Conservation (phyloP, 139 green algal genomes). For the Closterium sp. region DNA sequence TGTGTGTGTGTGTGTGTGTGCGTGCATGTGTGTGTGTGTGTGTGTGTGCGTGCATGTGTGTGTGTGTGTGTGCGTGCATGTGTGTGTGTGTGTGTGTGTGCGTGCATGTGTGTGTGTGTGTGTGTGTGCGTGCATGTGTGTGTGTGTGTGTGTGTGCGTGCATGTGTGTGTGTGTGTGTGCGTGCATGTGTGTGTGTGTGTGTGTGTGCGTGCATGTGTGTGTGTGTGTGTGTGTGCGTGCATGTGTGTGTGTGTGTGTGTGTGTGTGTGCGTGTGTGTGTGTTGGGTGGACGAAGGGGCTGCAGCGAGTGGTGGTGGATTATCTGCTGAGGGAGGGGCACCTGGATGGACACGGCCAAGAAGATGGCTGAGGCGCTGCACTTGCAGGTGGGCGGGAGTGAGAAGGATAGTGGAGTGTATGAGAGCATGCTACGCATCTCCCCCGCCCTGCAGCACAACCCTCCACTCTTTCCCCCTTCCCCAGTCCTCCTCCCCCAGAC, state of each 20-base stretch:
- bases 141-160: background rate
- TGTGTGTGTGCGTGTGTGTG: no score
- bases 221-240: slow-evolving; percentile 25
- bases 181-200: background rate
- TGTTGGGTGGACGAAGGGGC: no score
- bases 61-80: background rate
- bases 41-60: background rate
- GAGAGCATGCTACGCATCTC: no score
- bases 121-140: background rate
- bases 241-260: slow-evolving; percentile 22
- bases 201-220: background rate
- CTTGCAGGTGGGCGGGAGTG: background rate
- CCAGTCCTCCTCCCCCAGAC: background rate
- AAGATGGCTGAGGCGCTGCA: background rate
- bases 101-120: background rate
- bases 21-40: background rate
- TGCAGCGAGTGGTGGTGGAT: background rate
- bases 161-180: slow-evolving; percentile 5
- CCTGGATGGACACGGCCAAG: background rate
- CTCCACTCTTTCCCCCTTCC: background rate
- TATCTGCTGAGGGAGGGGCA: background rate
- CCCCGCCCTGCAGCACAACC: background rate
- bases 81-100: background rate
- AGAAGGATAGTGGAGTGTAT: background rate
- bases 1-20: background rate